Conservation (phyloP, 2,329 filamentous ascomycete species). For the Cytospora leucostoma region DNA sequence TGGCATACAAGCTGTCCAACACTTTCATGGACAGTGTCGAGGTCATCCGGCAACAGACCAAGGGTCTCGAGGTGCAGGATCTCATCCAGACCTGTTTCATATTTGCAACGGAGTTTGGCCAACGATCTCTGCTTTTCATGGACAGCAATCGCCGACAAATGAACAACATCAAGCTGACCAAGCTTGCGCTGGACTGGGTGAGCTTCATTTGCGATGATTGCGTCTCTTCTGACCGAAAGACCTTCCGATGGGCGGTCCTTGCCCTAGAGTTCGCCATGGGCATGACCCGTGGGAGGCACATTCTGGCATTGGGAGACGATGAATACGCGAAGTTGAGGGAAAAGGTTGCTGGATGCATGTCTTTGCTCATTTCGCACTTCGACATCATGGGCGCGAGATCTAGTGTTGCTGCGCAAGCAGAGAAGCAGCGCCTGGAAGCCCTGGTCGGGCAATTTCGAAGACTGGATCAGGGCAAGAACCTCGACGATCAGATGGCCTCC, state of each 20-base stretch:
- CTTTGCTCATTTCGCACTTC: constrained; percentile 93
- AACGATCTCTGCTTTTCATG: constrained; percentile 92
- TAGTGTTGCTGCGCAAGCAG: constrained; percentile 88
- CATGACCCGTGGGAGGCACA: constrained; percentile 92
- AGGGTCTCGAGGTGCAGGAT: constrained; percentile 85
- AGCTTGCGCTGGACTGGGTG: constrained; percentile 93
- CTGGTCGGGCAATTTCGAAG: constrained; percentile 74
- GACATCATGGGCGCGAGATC: constrained; percentile 98
- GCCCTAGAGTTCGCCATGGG: constrained; percentile 96
- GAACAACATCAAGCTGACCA: constrained; percentile 95
- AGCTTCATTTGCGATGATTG: constrained; percentile 98
- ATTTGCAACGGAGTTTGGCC: constrained; percentile 98
- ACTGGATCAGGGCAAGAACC: constrained; percentile 71
- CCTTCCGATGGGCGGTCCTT: constrained; percentile 95
- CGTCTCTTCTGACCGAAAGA: constrained; percentile 88
- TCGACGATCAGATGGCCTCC: constrained; percentile 84
- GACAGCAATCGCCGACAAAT: constrained; percentile 93
- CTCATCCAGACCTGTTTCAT: constrained; percentile 97
- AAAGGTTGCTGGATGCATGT: constrained; percentile 97
- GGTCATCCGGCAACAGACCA: constrained; percentile 83
- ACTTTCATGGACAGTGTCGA: constrained; percentile 99
- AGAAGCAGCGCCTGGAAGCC: constrained; percentile 84
- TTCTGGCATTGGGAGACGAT: constrained; percentile 83
- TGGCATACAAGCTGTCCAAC: constrained; percentile 94
- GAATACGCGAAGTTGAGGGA: constrained; percentile 81